Evolutionary conservation across 2,329 filamentous ascomycete genomes (phyloP).

Genomic region (Colletotrichum lupini): DNA sequence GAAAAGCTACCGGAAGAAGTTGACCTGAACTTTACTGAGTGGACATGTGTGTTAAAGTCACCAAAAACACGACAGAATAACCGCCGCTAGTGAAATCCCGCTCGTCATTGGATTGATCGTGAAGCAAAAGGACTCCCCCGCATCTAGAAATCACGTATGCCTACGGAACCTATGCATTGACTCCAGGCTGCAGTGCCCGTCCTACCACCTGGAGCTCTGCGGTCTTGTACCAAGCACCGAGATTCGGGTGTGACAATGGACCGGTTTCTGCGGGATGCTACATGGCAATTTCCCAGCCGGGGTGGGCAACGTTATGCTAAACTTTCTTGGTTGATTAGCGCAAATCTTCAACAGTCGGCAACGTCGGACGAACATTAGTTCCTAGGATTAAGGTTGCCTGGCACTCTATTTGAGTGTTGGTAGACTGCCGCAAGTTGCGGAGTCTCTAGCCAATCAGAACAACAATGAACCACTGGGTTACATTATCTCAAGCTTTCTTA

Average conservation of each 20-base stretch:
- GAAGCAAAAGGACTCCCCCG: not conserved
- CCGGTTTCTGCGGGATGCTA: not conserved
- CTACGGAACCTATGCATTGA: not conserved
- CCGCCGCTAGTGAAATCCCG: not conserved
- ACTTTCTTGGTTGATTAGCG: not conserved
- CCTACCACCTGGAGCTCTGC: not conserved
- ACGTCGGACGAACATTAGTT: conserved; percentile 1
- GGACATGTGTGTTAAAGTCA: not conserved
- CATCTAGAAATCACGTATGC: not conserved
- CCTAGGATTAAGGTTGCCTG: conserved; percentile 1
- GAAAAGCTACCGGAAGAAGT: not conserved
- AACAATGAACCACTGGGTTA: not conserved
- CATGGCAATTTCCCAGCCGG: not conserved
- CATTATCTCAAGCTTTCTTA: not conserved
- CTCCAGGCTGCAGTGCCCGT: not conserved
- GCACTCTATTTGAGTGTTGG: conserved; percentile 6
- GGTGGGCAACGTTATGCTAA: not conserved
- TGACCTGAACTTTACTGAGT: not conserved
- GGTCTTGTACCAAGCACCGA: not conserved
- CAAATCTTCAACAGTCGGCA: not conserved
- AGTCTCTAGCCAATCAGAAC: not conserved
- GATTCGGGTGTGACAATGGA: not conserved
- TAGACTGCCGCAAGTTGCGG: not conserved
- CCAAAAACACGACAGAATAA: not conserved
- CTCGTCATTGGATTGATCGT: not conserved